A percentile compares a stretch with the other conserved stretches of the same genome.
phyloP scores from a whole-genome alignment of 345 rosid species.

The Hibiscus trionum region DNA sequence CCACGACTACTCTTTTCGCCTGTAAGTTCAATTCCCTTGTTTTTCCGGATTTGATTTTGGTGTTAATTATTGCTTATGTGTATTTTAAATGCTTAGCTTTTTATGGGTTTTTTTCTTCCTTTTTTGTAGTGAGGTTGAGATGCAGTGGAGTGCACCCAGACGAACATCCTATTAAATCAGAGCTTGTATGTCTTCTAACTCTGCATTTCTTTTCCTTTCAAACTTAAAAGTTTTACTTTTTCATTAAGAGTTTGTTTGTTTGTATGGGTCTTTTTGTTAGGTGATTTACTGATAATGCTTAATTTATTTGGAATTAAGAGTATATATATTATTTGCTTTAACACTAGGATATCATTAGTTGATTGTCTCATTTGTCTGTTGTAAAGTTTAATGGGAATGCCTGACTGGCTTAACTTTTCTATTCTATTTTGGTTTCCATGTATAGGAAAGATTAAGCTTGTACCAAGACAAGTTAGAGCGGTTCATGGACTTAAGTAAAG shows the following conservation, averaged over 20 bases:
- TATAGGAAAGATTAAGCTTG: constrained; percentile 66
- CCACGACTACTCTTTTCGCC: constrained; percentile 56
- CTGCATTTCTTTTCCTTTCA: neutral
- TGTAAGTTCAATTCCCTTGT: constrained; percentile 21
- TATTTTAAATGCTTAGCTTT: constrained; percentile 7
- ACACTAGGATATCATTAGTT: neutral
- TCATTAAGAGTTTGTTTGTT: neutral
- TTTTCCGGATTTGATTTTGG: neutral
- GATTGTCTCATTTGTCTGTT: too few relatives aligned
- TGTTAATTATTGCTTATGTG: neutral
- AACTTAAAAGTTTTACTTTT: neutral
- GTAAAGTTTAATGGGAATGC: too few relatives aligned
- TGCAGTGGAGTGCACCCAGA: constrained; percentile 70
- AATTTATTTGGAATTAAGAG: neutral
- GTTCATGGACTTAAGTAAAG: constrained; percentile 54
- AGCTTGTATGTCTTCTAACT: constrained; percentile 49
- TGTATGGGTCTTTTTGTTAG: too few relatives aligned
- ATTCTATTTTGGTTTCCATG: constrained; percentile 7
- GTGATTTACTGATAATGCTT: neutral
- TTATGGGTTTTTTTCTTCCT: neutral
- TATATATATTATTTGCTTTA: neutral
- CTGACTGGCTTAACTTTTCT: neutral
- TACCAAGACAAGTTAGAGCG: constrained; percentile 63
- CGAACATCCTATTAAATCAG: constrained; percentile 80
- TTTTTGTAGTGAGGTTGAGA: constrained; percentile 68